Percentiles rank a stretch among this genome's conserved stretches.
Conservation (phyloP, 345 rosid species). For the Ailanthus altissimus region DNA sequence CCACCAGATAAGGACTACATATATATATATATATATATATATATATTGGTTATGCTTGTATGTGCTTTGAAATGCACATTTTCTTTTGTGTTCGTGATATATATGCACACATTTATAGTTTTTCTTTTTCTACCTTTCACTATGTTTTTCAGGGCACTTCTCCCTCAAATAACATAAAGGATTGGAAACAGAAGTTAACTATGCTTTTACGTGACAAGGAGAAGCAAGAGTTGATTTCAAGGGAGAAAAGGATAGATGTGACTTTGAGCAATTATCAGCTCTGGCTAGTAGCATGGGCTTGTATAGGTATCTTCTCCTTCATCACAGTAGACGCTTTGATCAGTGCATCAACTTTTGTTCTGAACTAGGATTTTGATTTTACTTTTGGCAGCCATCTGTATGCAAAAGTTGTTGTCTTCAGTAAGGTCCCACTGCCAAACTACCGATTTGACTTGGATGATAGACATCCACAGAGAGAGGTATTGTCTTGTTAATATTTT, state of each 20-base stretch:
- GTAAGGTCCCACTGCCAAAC: constrained; percentile 91
- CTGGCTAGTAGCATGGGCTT: constrained; percentile 75
- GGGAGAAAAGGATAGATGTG: constrained; percentile 84
- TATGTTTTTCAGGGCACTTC: constrained; percentile 41
- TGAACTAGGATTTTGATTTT: constrained; percentile 28
- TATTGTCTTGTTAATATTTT: constrained; percentile 27
- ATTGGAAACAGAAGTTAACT: constrained; percentile 68
- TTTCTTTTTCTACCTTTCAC: neutral
- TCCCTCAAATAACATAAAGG: constrained; percentile 46
- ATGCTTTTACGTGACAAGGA: constrained; percentile 52
- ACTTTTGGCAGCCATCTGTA: constrained; percentile 69
- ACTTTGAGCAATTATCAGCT: constrained; percentile 72
- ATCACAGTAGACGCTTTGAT: constrained; percentile 6
- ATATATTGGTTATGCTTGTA: neutral
- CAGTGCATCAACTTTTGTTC: neutral
- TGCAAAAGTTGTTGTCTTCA: constrained; percentile 75
- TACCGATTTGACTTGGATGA: constrained; percentile 96
- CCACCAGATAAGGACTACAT: too few species aligned
- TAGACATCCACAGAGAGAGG: constrained; percentile 93
- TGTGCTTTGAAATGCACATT: too few species aligned
- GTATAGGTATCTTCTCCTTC: constrained; percentile 54
- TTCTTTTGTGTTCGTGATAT: neutral
- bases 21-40: too few species aligned
- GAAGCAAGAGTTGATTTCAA: constrained; percentile 72
- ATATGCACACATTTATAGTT: neutral